phyloP scores from a whole-genome alignment of 2,329 filamentous ascomycete genomes.

The Botrytis squamosa region DNA sequence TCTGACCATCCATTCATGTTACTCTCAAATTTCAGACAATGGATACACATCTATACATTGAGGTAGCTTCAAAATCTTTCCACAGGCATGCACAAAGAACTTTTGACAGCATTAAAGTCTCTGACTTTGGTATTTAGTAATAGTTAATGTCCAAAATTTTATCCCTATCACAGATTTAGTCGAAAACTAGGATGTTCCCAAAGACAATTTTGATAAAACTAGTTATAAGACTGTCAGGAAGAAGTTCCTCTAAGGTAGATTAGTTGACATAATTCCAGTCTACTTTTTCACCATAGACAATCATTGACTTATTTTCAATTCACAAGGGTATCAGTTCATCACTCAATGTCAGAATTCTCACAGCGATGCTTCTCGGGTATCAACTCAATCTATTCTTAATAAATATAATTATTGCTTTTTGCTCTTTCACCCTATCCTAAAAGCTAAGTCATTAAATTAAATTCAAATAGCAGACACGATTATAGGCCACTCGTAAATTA shows the following conservation, averaged over 20 bases:
- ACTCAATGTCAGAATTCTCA: neutral
- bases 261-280: rapidly evolving
- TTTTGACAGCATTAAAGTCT: neutral
- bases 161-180: neutral
- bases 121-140: neutral
- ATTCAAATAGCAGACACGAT: neutral
- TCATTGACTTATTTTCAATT: neutral
- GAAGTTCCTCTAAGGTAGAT: neutral
- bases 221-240: neutral
- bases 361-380: neutral
- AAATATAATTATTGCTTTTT: neutral
- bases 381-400: neutral
- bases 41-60: neutral
- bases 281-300: neutral
- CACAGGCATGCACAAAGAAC: too few relatives aligned
- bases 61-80: neutral
- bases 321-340: neutral
- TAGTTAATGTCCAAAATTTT: neutral
- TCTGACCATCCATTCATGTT: neutral
- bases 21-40: neutral
- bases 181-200: neutral
- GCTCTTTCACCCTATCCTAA: neutral
- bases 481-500: neutral
- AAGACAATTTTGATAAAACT: neutral
- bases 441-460: neutral